Conservation (phyloP, 805 yeast genomes). For the Ogataea saltuana region DNA sequence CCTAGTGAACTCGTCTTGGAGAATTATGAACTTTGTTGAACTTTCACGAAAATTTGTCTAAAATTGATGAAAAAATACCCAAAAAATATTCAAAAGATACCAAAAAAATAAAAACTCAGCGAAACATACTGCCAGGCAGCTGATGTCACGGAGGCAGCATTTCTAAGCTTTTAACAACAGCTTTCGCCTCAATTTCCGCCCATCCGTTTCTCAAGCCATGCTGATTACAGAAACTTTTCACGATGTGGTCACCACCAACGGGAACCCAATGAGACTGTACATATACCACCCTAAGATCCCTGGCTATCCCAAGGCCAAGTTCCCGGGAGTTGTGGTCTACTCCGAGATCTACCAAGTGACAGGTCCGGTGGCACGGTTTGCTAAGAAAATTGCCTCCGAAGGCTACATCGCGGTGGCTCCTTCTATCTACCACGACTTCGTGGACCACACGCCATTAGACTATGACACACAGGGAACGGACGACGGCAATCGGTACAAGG, state of each 20-base stretch:
- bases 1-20: no score
- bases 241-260: conserved; percentile 66
- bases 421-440: conserved; percentile 75
- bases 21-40: no score
- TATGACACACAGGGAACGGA: conserved; percentile 78
- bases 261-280: conserved; percentile 66
- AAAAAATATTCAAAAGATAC: no score
- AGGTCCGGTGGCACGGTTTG: conserved; percentile 80
- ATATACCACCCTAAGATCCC: conserved; percentile 67
- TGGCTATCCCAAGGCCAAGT: conserved; percentile 74
- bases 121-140: no score
- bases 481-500: conserved; percentile 66
- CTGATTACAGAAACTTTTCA: conserved; percentile 63
- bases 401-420: conserved; percentile 83
- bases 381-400: conserved; percentile 74
- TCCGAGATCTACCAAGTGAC: conserved; percentile 82
- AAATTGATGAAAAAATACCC: no score
- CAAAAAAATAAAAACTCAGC: no score
- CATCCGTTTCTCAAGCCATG: conserved; percentile 42
- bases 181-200: neutral
- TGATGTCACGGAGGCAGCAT: no score
- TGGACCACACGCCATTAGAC: conserved; percentile 57
- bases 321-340: conserved; percentile 78
- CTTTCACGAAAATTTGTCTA: no score
- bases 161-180: no score